Conservation (phyloP, 257 asterid species). For the Solanum sejunctum region DNA sequence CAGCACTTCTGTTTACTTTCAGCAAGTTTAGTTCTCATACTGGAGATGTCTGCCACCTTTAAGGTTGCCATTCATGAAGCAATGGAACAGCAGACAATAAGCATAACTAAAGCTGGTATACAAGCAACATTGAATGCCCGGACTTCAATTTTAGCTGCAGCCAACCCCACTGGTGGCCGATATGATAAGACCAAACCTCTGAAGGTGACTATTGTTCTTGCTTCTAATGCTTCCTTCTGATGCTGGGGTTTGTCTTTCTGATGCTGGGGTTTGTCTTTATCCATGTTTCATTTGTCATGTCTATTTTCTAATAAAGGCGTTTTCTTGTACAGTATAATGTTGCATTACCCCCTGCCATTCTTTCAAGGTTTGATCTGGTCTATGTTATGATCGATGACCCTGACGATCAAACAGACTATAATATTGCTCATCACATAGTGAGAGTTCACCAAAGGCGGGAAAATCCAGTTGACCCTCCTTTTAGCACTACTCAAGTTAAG, state of each 20-base stretch:
- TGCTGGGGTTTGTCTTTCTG: neutral
- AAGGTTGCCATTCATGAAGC: constrained; percentile 99
- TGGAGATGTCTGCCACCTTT: neutral
- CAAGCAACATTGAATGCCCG: constrained; percentile 98
- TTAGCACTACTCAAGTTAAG: constrained; percentile 69
- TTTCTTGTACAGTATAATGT: constrained; percentile 72
- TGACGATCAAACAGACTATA: constrained; percentile 85
- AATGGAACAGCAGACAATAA: constrained; percentile 99
- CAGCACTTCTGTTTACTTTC: neutral
- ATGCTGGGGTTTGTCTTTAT: neutral
- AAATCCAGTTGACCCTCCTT: constrained; percentile 76
- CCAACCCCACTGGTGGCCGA: constrained; percentile 99
- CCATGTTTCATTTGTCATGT: neutral
- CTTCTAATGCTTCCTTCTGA: neutral
- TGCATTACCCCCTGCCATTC: constrained; percentile 99
- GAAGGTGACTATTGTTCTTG: constrained; percentile 38
- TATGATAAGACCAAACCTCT: constrained; percentile 93
- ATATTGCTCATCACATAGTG: constrained; percentile 90
- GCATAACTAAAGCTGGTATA: constrained; percentile 98
- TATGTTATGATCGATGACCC: constrained; percentile 99
- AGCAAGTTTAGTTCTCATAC: neutral
- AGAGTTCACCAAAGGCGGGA: constrained; percentile 84
- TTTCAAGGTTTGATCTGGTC: constrained; percentile 94
- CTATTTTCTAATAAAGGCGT: neutral
- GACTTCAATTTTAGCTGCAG: constrained; percentile 97